Base-by-base conservation (phyloP, 169 alveolate genomes). In the Eimeria falciformis region DNA sequence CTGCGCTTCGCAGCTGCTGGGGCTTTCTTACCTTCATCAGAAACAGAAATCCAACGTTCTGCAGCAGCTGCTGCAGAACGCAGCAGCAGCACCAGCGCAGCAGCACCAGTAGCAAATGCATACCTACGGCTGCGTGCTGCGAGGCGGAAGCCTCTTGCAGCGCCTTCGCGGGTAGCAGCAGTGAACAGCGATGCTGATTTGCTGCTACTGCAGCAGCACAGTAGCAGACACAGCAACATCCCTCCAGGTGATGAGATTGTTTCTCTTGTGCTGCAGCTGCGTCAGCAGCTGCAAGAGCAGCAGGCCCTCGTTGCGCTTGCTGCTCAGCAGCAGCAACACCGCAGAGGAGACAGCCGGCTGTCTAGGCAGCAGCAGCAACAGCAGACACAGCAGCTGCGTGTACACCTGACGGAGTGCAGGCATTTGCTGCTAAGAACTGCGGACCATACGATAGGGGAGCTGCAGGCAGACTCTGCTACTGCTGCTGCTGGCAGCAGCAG, bases 211-310 rank as follows among this genome's bases (percentile, higher is more conserved):
- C 73, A 62, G 73, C 73, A 62, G 73, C 73, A 62, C 29, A n/a
- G 17, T 29, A 62, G 73, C 73, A 62, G 73, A 62, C 73, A 62
- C 29, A n/a, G 73, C 29, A n/a, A 29, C 73, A 62, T 18, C 73
- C 73, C 73, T 18, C 33, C 73, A 3, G 73, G n/a, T 12, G 73
- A 62, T 29, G 73, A 62, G 73, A 62, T 62, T 9, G 73, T 62
- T 9, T 62, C 73, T n/a, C 5, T 62, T 12, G 73, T 62, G 29
- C 73, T 62, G 73, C 73, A 62, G 73, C 73, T 62, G 73, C 73
- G 73, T n/a, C 73, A 62, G 73, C 73, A 62, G 73, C 73, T 18
- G 73, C 73, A 62, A n/a, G 73, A 62, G 37, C 73, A 62, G 73
- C 73, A 62, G 73, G 73, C 73, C 12, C 29, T 62, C 37, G 33